These are phyloP conservation scores for Apiospora aurea DNA, from an alignment of 2,329 filamentous ascomycete species.

Conservation along the genomic window DNA sequence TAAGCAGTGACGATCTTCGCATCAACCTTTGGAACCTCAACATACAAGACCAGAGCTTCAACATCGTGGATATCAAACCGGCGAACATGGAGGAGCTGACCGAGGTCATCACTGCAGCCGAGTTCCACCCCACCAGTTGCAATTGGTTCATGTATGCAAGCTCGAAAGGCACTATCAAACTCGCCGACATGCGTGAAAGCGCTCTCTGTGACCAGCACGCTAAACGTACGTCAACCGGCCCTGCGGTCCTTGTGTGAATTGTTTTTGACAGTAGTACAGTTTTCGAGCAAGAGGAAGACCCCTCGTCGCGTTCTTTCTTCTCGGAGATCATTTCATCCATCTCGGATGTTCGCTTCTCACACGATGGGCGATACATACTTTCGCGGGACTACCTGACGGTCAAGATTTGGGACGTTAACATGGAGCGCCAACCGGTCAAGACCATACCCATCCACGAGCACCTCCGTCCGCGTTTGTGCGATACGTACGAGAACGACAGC, in stretches of 20 bases:
- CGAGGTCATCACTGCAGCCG: conserved; percentile 96
- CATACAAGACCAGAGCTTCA: conserved; percentile 99
- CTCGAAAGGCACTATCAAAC: conserved; percentile 98
- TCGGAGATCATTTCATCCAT: conserved; percentile 99
- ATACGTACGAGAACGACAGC: conserved; percentile 99
- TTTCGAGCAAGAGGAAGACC: conserved; percentile 99
- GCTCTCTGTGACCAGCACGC: conserved; percentile 95
- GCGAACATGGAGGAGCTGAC: conserved; percentile 99
- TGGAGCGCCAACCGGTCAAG: conserved; percentile 97
- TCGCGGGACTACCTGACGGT: conserved; percentile 98
- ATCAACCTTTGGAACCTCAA: conserved; percentile 99
- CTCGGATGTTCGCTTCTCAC: conserved; percentile 96
- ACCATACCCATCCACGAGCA: conserved; percentile 99
- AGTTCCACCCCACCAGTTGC: conserved; percentile 96
- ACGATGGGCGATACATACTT: conserved; percentile 95
- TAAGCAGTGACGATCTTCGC: conserved; percentile 95
- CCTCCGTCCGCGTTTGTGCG: conserved; percentile 89
- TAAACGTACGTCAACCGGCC: conserved; percentile 72
- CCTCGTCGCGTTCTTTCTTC: conserved; percentile 96
- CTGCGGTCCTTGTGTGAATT: not conserved
- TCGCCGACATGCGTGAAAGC: conserved; percentile 97
- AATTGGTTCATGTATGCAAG: conserved; percentile 99
- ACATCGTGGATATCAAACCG: conserved; percentile 99
- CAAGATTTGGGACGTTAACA: conserved; percentile 99
- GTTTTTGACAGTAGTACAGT: conserved; percentile 61